Evolutionary conservation across 352 stramenopile species (phyloP), one percentile per base, ranked within the genome.

Genomic region (Salisapilia sapeloensis): DNA sequence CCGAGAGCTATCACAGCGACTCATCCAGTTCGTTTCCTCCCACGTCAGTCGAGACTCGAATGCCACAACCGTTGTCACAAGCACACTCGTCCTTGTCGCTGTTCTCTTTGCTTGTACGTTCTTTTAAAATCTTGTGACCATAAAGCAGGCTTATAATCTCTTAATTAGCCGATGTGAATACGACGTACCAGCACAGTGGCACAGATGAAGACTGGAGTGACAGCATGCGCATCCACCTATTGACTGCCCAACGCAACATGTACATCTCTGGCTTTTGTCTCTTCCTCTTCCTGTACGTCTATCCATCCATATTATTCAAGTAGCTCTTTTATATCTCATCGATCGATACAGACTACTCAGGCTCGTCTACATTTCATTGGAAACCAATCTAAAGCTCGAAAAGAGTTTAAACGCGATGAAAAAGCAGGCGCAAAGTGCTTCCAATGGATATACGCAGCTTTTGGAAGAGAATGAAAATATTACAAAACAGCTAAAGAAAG

Each of bases 191-290:
- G 44, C 60, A 85, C 44, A 60, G 80, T 33, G 49, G 52, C 21
- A 49, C 53, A 10, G 63, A 71, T 12, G 46, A 55, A 28, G 42
- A 71, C 15, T 49, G 76, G 21, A 71, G 54, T 28, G 74, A 90
- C 46, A 70, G 74, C 10, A 44, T 89, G 44, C 70, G 74, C n/a
- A 78, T 89, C 29, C 74, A 70, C 16, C 36, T 89, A 36, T 52
- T 89, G 36, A 60, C 58, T 11, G 66, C 74, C 0, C 70, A 89
- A 45, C 62, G 74, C 14, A 63, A 90, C 44, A 83, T 86, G 69
- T 90, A 89, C 65, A 86, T 90, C 39, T 67, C 74, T 20, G 70
- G 74, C 44, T 84, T 86, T 43, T 79, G 55, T 22, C 54, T 90
- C 24, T 90, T 90, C 50, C 50, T 86, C 6, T 86, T 86, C 36